A percentile compares a stretch with the other conserved stretches of the same genome.
phyloP scores from a whole-genome alignment of 805 yeast species.

The Hanseniaspora thailandica region DNA sequence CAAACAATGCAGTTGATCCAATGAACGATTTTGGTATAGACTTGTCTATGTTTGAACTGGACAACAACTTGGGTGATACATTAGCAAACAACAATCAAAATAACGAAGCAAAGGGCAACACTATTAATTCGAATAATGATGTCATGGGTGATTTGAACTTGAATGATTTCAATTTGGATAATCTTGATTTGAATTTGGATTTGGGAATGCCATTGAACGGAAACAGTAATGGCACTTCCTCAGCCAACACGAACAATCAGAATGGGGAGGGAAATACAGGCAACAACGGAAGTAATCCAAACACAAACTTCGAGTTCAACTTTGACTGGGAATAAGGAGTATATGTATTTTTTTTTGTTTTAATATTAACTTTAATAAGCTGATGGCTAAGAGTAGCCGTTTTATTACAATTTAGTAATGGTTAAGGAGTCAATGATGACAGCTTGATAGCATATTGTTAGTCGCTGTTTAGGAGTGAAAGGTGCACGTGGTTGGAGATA shows the following conservation, averaged over 20 bases:
- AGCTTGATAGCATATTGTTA: too few species aligned
- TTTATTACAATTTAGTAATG: too few species aligned
- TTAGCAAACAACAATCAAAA: background rate
- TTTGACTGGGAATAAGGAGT: conserved; percentile 9
- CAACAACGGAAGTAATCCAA: conserved; percentile 2
- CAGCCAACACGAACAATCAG: background rate
- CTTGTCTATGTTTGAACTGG: conserved; percentile 12
- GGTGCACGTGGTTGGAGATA: too few species aligned
- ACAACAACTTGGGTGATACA: background rate
- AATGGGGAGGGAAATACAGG: background rate
- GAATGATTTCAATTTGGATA: conserved; percentile 12
- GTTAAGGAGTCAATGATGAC: too few species aligned
- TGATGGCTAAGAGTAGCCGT: background rate
- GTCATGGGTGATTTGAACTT: conserved; percentile 12
- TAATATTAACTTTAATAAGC: background rate
- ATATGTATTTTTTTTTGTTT: background rate
- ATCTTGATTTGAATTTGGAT: conserved; percentile 12
- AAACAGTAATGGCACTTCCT: background rate
- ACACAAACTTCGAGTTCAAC: conserved; percentile 12
- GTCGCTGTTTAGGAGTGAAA: too few species aligned
- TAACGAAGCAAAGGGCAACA: background rate
- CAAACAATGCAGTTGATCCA: background rate
- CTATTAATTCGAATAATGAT: background rate
- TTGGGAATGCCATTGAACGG: background rate
- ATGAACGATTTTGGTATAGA: conserved; percentile 12